These are phyloP conservation scores for Talaromyces sp. DNA, from an alignment of 2,329 filamentous ascomycete genomes.

Conservation along the genomic window DNA sequence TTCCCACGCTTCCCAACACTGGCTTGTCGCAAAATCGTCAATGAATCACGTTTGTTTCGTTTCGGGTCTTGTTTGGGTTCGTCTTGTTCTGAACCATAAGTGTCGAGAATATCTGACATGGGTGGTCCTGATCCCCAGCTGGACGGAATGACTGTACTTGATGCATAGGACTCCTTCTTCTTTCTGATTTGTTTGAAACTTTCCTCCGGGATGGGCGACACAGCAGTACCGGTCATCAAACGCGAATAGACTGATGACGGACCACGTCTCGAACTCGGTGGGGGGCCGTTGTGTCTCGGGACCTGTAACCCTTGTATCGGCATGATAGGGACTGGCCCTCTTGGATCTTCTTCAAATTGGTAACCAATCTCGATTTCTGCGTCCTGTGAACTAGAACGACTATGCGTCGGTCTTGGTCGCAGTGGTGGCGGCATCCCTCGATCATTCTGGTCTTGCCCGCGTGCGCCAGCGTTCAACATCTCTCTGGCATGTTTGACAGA, in stretches of 20 bases:
- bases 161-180: slow-evolving; percentile 63
- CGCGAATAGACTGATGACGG: slow-evolving; percentile 52
- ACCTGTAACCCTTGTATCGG: slow-evolving; percentile 16
- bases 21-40: slow-evolving; percentile 38
- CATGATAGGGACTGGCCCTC: slow-evolving; percentile 14
- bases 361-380: slow-evolving; percentile 16
- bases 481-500: slow-evolving; percentile 17
- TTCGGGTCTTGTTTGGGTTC: not conserved
- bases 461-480: slow-evolving; percentile 15
- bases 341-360: slow-evolving; percentile 14
- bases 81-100: slow-evolving; percentile 23
- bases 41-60: slow-evolving; percentile 19
- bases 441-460: slow-evolving; percentile 13
- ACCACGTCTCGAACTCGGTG: slow-evolving; percentile 31
- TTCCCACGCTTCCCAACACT: slow-evolving; percentile 43
- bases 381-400: slow-evolving; percentile 5
- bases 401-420: slow-evolving; percentile 32
- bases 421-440: slow-evolving; percentile 40
- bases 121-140: slow-evolving; percentile 57
- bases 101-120: slow-evolving; percentile 47
- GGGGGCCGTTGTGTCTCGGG: slow-evolving; percentile 27
- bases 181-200: slow-evolving; percentile 46
- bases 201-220: slow-evolving; percentile 75
- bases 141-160: slow-evolving; percentile 68
- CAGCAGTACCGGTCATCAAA: slow-evolving; percentile 55